Base-by-base conservation (phyloP, 1,284 basidiomycete species). In the Chiua sp. region DNA sequence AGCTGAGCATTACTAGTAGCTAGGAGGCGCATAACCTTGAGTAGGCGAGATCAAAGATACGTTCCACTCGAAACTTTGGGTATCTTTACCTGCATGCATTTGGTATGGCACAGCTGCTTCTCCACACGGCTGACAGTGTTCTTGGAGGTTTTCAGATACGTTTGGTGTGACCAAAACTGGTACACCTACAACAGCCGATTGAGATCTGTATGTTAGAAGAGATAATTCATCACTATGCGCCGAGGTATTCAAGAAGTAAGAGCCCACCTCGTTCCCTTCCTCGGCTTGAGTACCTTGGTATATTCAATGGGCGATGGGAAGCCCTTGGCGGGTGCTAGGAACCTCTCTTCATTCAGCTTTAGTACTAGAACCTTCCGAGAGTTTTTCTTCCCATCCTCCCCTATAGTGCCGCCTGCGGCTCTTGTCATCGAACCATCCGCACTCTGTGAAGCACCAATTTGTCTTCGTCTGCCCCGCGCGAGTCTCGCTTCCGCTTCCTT, bases 101-200 rank as follows among this genome's bases (percentile, higher is more conserved):
- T 86, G 3, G 90, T 88, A 65, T 92, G 91, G 71, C 93, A 96
- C 4, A 97, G n/a, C n/a, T n/a, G 75, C 65, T 89, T 92, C 78
- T 98, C 96, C 7, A 97, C 85, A 4, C 89, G 82, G 37, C 85
- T 78, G 10, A 96, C 85, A 0, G 93, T 96, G 72, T 96, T 93
- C 51, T 81, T 81, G 54, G 90, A 87, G 11, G 85, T 90, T 70
- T 91, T 93, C 4, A 96, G 95, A 70, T 91, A 96, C 83, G 98
- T 83, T 65, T 84, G 84, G 75, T 98, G 96, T 3, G 93, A 84
- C 96, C 96, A 98, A 68, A 95, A 90, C 67, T 94, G 93, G 71
- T 98, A 98, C 55, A 91, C 78, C 64, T 89, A 85, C 56, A 98
- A 79, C 20, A 98, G 76, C 37, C 90, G 81, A 63, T 86, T 85